A percentile compares a stretch with the other conserved stretches of the same genome.
Conservation (phyloP, 805 yeast genomes). For the Priceomyces melissophilus region DNA sequence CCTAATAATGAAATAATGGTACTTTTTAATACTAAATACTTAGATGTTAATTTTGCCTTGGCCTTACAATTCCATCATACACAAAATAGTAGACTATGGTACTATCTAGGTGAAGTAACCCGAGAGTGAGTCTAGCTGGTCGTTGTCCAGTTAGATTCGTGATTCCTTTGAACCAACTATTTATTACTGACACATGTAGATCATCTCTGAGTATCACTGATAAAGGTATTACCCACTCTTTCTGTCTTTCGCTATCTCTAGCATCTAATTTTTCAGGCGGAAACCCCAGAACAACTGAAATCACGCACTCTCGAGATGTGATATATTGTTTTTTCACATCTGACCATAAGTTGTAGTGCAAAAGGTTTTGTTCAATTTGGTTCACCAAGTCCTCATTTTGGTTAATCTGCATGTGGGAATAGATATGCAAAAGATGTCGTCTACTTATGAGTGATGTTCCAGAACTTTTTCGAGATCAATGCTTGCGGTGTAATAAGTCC, state of each 20-base stretch:
- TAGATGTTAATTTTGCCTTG: slow-evolving; percentile 46
- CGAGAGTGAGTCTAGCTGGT: slow-evolving; percentile 49
- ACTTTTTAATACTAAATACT: not conserved
- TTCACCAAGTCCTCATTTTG: slow-evolving; percentile 8
- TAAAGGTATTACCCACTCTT: slow-evolving; percentile 45
- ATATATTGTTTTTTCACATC: slow-evolving; percentile 21
- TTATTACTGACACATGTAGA: slow-evolving; percentile 37
- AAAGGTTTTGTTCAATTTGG: slow-evolving; percentile 41
- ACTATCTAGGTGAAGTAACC: slow-evolving; percentile 60
- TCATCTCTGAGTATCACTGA: slow-evolving; percentile 16
- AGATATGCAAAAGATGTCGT: no score
- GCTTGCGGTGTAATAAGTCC: no score
- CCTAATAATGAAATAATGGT: not conserved
- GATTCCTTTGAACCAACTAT: slow-evolving; percentile 35
- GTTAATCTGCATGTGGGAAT: no score
- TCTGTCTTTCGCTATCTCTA: slow-evolving; percentile 11
- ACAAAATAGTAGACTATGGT: slow-evolving; percentile 68
- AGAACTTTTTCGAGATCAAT: no score
- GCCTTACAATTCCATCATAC: slow-evolving; percentile 64
- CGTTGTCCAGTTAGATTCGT: slow-evolving; percentile 14
- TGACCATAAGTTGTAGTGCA: slow-evolving; percentile 45
- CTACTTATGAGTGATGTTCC: no score
- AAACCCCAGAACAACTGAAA: slow-evolving; percentile 23
- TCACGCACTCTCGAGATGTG: slow-evolving; percentile 2
- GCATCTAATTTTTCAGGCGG: slow-evolving; percentile 29